These are phyloP conservation scores for Cladosporium sp. DNA, from an alignment of 2,329 filamentous ascomycete species.

Conservation along the genomic window DNA sequence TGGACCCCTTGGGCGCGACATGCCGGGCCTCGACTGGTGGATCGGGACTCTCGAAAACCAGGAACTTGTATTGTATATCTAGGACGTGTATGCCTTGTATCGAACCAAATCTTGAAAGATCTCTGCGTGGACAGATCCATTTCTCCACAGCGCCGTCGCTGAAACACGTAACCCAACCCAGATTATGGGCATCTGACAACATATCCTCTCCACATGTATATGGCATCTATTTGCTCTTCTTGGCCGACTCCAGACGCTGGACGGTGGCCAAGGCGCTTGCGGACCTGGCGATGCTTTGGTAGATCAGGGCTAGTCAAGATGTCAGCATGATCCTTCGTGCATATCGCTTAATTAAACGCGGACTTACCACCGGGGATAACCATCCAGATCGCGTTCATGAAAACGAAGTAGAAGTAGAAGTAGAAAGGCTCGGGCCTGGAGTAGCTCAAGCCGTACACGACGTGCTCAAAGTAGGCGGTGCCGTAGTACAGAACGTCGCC, in stretches of 20 bases:
- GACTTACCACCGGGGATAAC: constrained; percentile 59
- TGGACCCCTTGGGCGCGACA: not conserved
- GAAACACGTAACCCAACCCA: not conserved
- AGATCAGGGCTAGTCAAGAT: constrained; percentile 31
- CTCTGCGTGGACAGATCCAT: not conserved
- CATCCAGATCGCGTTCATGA: constrained; percentile 69
- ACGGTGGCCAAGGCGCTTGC: constrained; percentile 31
- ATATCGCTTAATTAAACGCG: not conserved
- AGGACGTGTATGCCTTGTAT: not conserved
- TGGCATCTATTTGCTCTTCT: constrained; percentile 28
- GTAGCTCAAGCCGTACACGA: constrained; percentile 56
- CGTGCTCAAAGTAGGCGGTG: constrained; percentile 63
- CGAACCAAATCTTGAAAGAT: not conserved
- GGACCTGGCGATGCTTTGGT: constrained; percentile 29
- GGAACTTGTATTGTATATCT: not conserved
- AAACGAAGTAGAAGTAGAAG: constrained; percentile 67
- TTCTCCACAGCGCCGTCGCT: constrained; percentile 10
- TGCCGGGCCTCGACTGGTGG: not conserved
- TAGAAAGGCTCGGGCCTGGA: constrained; percentile 65
- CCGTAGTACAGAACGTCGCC: constrained; percentile 66
- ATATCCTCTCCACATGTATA: not conserved
- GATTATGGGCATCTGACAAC: not conserved
- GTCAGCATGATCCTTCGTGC: constrained; percentile 22
- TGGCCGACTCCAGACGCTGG: constrained; percentile 28
- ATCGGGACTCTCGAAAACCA: not conserved